These are phyloP conservation scores for Colletotrichum costaricense DNA, from an alignment of 2,329 filamentous ascomycete genomes.

Conservation along the genomic window DNA sequence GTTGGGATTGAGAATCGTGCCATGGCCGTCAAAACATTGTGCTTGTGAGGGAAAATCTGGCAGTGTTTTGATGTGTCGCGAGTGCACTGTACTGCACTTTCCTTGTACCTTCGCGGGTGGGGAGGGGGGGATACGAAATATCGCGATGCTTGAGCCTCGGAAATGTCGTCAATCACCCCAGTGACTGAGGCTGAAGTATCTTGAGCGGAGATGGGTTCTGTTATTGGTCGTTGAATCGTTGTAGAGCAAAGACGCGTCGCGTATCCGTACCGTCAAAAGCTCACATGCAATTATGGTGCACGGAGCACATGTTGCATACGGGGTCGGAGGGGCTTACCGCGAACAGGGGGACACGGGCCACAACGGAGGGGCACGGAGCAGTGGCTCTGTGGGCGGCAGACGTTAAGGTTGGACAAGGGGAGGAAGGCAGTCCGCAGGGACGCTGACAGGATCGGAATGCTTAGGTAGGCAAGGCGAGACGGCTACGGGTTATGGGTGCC, in stretches of 20 bases:
- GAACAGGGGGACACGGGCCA: neutral
- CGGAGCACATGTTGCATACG: neutral
- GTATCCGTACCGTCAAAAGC: too few relatives aligned
- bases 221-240: neutral
- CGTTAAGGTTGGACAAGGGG: constrained; percentile 23
- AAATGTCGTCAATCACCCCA: neutral
- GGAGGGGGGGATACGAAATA: neutral
- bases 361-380: neutral
- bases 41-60: neutral
- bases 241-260: constrained; percentile 22
- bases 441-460: neutral
- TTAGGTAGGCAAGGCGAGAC: neutral
- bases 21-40: constrained; percentile 48
- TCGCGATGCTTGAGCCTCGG: neutral
- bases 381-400: neutral
- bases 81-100: neutral
- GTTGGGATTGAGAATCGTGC: constrained; percentile 75
- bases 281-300: constrained; percentile 1
- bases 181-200: constrained; percentile 14
- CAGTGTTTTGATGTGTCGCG: neutral
- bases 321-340: constrained; percentile 1
- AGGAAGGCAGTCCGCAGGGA: neutral
- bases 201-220: constrained; percentile 12
- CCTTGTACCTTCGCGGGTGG: neutral
- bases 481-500: neutral